Evolutionary conservation across 257 asterid genomes (phyloP), one percentile per base, ranked within the genome.

Genomic region (Penstemon newberryi): DNA sequence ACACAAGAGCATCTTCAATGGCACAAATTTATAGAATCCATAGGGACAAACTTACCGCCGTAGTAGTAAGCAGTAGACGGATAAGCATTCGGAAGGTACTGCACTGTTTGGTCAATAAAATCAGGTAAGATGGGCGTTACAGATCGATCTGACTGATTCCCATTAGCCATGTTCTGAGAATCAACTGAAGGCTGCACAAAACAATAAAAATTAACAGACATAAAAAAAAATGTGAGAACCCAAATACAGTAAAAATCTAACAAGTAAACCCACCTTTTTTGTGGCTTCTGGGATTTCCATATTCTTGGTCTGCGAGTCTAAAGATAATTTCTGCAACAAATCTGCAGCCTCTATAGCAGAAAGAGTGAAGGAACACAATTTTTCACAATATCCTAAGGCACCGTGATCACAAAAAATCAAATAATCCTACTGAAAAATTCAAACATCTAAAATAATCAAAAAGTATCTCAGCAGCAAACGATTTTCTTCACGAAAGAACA

Each of bases 321-420:
- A 51, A 5, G 96, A 70, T 37, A 88, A 65, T 43, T 83, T 86
- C 76, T 88, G 96, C 87, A 88, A 59, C 69, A 88, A 61, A 4
- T 80, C 91, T 39, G 89, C 72, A 67, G 91, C 79, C 63, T 88
- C 96, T 88, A 50, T 51, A 43, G 58, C 60, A 74, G 15, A 52
- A 66, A 50, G 6, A 19, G 88, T 83, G 47, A 83, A 85, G 84
- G 89, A 85, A 75, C 33, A 25, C 33, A 25, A 25, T 25, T 25
- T 25, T 25, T 25, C 33, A 25, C 33, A 2, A 25, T 25, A 25
- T 25, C 33, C 2, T 25, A 25, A 25, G 33, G 33, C 33, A 1
- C 33, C 33, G 33, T 1, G 33, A 25, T 25, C 2, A 25, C 33
- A 25, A 25, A 25, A 25, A 25, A 25, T 25, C 33, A 25, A 25